phyloP scores from a whole-genome alignment of 106 monocot species.

The Allium fistulosum region DNA sequence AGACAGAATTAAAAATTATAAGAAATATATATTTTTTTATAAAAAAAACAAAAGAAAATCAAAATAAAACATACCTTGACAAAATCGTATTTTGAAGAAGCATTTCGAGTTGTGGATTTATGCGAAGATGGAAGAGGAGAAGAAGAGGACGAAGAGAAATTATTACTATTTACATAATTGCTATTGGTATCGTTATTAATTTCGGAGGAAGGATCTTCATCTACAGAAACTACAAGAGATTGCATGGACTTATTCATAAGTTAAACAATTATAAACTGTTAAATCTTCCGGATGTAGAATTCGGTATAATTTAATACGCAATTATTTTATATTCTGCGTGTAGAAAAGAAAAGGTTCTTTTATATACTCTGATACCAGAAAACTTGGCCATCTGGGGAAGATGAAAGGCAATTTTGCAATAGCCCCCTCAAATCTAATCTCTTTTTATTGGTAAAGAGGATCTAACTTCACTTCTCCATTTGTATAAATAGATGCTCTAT shows the following conservation, averaged over 20 bases:
- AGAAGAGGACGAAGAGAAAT: background rate
- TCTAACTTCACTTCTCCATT: too few species aligned
- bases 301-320: too few species aligned
- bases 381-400: too few species aligned
- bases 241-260: background rate
- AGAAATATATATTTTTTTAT: background rate
- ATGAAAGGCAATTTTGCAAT: too few species aligned
- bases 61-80: slow-evolving; percentile 53
- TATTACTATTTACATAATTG: background rate
- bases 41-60: background rate
- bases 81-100: slow-evolving; percentile 98
- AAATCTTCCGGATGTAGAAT: too few species aligned
- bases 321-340: too few species aligned
- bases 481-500: too few species aligned
- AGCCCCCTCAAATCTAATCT: too few species aligned
- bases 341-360: too few species aligned
- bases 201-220: background rate
- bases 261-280: too few species aligned
- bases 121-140: background rate
- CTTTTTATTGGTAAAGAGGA: too few species aligned
- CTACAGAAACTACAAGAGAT: background rate
- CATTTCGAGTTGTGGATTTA: slow-evolving; percentile 46
- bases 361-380: too few species aligned
- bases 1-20: background rate
- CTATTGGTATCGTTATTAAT: background rate